Base-by-base conservation (phyloP, 352 stramenopile species). In the Phytophthora constricta region DNA sequence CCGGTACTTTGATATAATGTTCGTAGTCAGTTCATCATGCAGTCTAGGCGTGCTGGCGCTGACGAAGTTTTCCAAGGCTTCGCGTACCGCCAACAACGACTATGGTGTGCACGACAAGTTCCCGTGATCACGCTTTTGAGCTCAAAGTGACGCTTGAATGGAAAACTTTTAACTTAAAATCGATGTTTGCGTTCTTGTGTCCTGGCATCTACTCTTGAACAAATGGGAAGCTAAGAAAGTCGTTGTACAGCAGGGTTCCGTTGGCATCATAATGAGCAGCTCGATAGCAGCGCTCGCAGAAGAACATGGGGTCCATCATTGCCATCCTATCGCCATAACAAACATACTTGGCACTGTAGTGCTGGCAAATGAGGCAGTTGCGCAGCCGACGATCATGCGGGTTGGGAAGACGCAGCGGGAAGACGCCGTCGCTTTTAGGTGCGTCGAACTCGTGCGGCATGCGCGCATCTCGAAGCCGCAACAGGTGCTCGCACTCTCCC, bases 1-100 rank as follows among this genome's bases (percentile, higher is more conserved):
- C 63, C 81, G 83, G 22, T 95, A 91, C 66, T 93, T 93, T 48
- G 87, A 95, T 69, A 86, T 93, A 60, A 84, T 92, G 64, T 95
- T 95, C 45, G 87, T 95, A 4, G 66, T 93, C 10, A 95, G 87
- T 26, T 81, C 87, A 8, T 86, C 58, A 5, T 86, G 76, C 58
- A 93, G 86, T 56, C 68, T 92, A 10, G 79, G 69, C 3, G 67
- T 84, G 8, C 54, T 95, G 27, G 74, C 66, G 9, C 55, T 93
- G 8, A 83, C 90, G 43, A 91, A 92, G 55, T 92, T 88, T 46
- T 92, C 87, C 7, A 93, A 92, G 50, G 85, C 84, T 2, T 95
- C 87, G 14, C 85, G 87, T 11, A 92, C 83, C 1, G 68, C 73
- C 19, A 88, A 85, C 46, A 91, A 86, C 49, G 84, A 95, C 68